Conservation (phyloP, 2,329 filamentous ascomycete species). For the Fusarium liriodendri region DNA sequence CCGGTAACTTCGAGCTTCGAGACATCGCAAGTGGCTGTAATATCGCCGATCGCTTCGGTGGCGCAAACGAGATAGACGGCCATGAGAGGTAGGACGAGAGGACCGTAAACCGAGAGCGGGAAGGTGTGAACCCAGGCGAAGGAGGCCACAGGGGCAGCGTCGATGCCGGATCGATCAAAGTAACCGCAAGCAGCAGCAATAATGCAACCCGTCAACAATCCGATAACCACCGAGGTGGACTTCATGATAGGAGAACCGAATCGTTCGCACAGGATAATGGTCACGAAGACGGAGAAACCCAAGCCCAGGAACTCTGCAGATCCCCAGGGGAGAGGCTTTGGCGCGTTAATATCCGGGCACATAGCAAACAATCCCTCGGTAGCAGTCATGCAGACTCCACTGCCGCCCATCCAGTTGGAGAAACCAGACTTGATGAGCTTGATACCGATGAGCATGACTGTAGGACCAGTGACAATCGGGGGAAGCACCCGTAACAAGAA, state of each 20-base stretch:
- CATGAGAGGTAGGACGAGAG: slow-evolving; percentile 78
- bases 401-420: slow-evolving; percentile 82
- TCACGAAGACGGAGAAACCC: slow-evolving; percentile 82
- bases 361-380: slow-evolving; percentile 68
- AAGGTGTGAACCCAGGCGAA: slow-evolving; percentile 87
- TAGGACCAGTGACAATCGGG: slow-evolving; percentile 81
- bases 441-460: slow-evolving; percentile 78
- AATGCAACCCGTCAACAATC: slow-evolving; percentile 79
- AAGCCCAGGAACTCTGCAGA: slow-evolving; percentile 81
- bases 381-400: slow-evolving; percentile 65
- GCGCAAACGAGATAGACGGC: slow-evolving; percentile 78
- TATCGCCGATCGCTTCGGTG: slow-evolving; percentile 84
- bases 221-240: slow-evolving; percentile 79
- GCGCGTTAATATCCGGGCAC: slow-evolving; percentile 76
- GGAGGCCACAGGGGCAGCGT: slow-evolving; percentile 75
- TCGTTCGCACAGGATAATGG: slow-evolving; percentile 83
- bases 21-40: slow-evolving; percentile 85
- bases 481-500: slow-evolving; percentile 80
- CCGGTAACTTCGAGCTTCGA: slow-evolving; percentile 81
- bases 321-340: slow-evolving; percentile 81
- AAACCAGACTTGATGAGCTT: slow-evolving; percentile 78
- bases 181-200: slow-evolving; percentile 83
- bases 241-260: slow-evolving; percentile 90
- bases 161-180: slow-evolving; percentile 79
- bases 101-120: slow-evolving; percentile 76